Evolutionary conservation across 495 filamentous ascomycete species (phyloP), one percentile per base, ranked within the genome.

Genomic region (Aspergillus sclerotioniger): DNA sequence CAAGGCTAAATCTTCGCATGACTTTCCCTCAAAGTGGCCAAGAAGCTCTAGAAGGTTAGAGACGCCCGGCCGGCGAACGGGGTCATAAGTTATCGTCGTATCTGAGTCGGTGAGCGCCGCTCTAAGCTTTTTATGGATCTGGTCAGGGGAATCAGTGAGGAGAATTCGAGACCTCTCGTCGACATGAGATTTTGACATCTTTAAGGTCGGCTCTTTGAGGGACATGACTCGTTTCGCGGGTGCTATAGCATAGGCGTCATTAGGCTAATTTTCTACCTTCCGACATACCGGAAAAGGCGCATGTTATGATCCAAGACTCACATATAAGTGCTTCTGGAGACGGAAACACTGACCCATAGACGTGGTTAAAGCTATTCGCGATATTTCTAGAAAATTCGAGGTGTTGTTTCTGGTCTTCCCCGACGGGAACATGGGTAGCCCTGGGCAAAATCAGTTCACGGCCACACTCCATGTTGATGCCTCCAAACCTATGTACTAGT

Each of bases 341-440:
- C 0, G 84, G 73, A 29, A 93, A 83, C n/a, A 88, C 66, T 0
- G 77, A 62, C 3, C 82, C 80, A 67, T 88, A 92, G 15, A 79
- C 70, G 66, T 87, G 76, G 71, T 96, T 94, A 76, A 98, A 98
- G 59, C 86, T 87, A 55, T 83, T 87, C 21, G 87, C 94, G 58
- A 88, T 86, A 62, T 93, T 84, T 52, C 94, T 79, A 13, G 91
- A 84, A 67, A 97, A 95, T 70, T 98, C 95, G 45, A 98, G 80
- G 70, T 98, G 94, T 67, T 98, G 94, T 49, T 74, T 76, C 73
- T 98, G 94, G 67, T 98, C 94, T 59, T 92, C 89, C 31, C 94
- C 94, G 2, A 98, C 93, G 37, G 94, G 94, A 51, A 98, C 94
- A 79, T 96, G 92, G 0, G 95, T 98, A 39, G 93, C 84, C 37